These are phyloP conservation scores for Viola odorata DNA, from an alignment of 345 rosid species.

Conservation along the genomic window DNA sequence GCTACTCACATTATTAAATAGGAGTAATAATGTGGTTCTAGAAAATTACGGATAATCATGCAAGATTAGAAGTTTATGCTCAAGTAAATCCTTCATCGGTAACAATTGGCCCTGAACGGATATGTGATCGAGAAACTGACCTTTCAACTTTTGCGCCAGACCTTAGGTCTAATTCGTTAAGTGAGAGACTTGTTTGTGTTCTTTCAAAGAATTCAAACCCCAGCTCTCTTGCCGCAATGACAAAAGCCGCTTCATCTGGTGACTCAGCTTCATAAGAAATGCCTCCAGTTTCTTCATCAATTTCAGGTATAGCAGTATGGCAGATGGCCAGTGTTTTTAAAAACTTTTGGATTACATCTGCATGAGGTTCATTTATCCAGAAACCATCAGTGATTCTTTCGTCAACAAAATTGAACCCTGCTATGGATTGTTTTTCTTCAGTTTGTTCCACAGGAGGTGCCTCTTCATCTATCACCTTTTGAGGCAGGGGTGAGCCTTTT, in stretches of 20 bases:
- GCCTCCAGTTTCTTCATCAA: slow-evolving; percentile 63
- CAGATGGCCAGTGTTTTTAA: slow-evolving; percentile 69
- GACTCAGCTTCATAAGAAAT: slow-evolving; percentile 90
- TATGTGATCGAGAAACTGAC: slow-evolving; percentile 27
- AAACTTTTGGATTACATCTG: slow-evolving; percentile 58
- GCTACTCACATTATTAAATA: too few relatives aligned
- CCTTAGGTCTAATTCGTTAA: slow-evolving; percentile 59
- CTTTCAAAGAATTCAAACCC: slow-evolving; percentile 86
- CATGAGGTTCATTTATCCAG: slow-evolving; percentile 55
- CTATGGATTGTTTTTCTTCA: slow-evolving; percentile 41
- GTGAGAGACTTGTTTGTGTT: slow-evolving; percentile 61
- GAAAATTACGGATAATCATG: background rate
- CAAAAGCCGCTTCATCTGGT: slow-evolving; percentile 96
- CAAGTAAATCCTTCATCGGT: background rate
- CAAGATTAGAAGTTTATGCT: background rate
- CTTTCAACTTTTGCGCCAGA: slow-evolving; percentile 49
- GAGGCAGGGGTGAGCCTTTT: slow-evolving; percentile 46
- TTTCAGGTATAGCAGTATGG: slow-evolving; percentile 91
- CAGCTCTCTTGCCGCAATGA: slow-evolving; percentile 84
- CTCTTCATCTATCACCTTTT: slow-evolving; percentile 34
- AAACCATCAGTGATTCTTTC: slow-evolving; percentile 70
- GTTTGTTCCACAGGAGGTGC: slow-evolving; percentile 13
- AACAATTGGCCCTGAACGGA: background rate
- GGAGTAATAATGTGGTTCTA: too few relatives aligned
- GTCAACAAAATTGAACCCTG: slow-evolving; percentile 78